Percentiles rank a stretch among this genome's conserved stretches.
Conservation (phyloP, 1,284 basidiomycete species). For the Wolfiporia cocos region DNA sequence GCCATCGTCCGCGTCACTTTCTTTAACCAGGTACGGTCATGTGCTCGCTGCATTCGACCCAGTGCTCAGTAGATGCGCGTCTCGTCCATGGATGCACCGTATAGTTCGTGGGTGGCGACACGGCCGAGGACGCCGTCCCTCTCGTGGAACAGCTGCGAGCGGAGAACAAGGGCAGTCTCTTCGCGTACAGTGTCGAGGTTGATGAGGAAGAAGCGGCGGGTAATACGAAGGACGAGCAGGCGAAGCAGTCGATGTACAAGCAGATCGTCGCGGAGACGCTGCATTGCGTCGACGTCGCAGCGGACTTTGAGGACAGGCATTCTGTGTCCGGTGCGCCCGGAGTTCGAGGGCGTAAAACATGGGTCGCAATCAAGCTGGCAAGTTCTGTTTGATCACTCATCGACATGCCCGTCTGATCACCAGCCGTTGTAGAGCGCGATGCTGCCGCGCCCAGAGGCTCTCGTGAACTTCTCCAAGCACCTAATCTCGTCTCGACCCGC, state of each 20-base stretch:
- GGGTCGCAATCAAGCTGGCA: conserved; percentile 81
- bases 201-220: conserved; percentile 50
- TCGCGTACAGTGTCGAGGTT: conserved; percentile 86
- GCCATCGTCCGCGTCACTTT: conserved; percentile 77
- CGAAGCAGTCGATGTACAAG: conserved; percentile 41
- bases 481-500: conserved; percentile 35
- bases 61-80: too few relatives aligned
- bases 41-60: too few relatives aligned
- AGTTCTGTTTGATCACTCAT: conserved; percentile 15
- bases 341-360: conserved; percentile 50
- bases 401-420: neutral
- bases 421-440: conserved; percentile 47
- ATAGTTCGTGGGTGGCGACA: conserved; percentile 88
- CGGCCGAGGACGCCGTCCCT: conserved; percentile 62
- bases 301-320: conserved; percentile 69
- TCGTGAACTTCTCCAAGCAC: conserved; percentile 50
- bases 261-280: conserved; percentile 68
- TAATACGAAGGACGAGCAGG: conserved; percentile 12
- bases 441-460: conserved; percentile 46
- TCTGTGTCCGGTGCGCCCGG: conserved; percentile 18
- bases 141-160: conserved; percentile 57
- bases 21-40: conserved; percentile 68
- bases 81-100: too few relatives aligned
- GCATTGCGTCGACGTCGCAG: conserved; percentile 68
- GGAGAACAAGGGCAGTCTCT: conserved; percentile 72